These are phyloP conservation scores for Phaeodactylum tricornutum DNA, from an alignment of 108 stramenopile genomes.

Conservation along the genomic window DNA sequence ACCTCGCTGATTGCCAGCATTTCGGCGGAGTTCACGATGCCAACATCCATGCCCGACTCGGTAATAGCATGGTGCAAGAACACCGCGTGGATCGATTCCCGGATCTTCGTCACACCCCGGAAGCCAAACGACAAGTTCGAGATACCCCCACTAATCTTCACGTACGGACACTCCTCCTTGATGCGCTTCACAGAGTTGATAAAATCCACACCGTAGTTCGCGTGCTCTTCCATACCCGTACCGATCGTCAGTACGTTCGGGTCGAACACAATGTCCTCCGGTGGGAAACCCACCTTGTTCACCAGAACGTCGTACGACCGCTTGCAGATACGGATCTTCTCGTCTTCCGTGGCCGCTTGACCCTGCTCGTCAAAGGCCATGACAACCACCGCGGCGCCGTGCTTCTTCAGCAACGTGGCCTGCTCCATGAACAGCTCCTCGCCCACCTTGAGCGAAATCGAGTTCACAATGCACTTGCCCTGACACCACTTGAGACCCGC, in stretches of 20 bases:
- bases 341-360: slow-evolving; percentile 92
- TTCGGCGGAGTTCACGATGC: slow-evolving; percentile 97
- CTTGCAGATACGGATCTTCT: slow-evolving; percentile 99
- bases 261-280: slow-evolving; percentile 99
- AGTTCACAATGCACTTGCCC: slow-evolving; percentile 95
- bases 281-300: slow-evolving; percentile 91
- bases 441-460: slow-evolving; percentile 97
- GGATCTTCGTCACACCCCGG: slow-evolving; percentile 92
- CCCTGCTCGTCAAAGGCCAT: slow-evolving; percentile 99
- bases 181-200: slow-evolving; percentile 90
- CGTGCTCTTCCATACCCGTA: slow-evolving; percentile 97
- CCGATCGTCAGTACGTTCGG: slow-evolving; percentile 98
- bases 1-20: slow-evolving; percentile 83
- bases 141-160: slow-evolving; percentile 96
- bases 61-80: slow-evolving; percentile 92
- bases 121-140: slow-evolving; percentile 99
- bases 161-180: slow-evolving; percentile 95
- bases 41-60: slow-evolving; percentile 98
- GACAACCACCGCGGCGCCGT: slow-evolving; percentile 97
- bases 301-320: slow-evolving; percentile 98
- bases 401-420: slow-evolving; percentile 89
- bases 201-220: slow-evolving; percentile 97
- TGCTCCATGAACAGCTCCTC: slow-evolving; percentile 96
- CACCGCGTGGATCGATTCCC: slow-evolving; percentile 97
- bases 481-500: slow-evolving; percentile 91